phyloP scores from a whole-genome alignment of 208 protist species.

The Porcisia hertigi region DNA sequence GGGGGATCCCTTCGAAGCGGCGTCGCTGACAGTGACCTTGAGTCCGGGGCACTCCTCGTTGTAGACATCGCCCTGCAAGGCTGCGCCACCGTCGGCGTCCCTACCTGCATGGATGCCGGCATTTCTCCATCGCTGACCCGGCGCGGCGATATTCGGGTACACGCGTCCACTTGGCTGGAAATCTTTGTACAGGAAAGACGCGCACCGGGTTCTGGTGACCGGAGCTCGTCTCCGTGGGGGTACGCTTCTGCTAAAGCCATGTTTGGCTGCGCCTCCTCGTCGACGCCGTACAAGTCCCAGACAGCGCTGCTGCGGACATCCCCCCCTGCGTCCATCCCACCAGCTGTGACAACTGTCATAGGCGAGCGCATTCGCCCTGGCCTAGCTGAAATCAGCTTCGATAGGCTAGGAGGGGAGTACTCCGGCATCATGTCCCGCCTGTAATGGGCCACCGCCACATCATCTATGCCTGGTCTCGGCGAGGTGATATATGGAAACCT shows the following conservation, averaged over 20 bases:
- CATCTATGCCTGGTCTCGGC: background rate
- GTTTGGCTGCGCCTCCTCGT: background rate
- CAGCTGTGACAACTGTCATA: background rate
- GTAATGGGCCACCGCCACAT: background rate
- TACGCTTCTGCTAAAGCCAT: background rate
- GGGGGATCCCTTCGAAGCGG: background rate
- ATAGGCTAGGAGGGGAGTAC: background rate
- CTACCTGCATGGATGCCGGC: background rate
- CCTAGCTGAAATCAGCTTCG: background rate
- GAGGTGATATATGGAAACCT: background rate
- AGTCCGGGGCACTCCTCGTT: background rate
- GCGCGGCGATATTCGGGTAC: background rate
- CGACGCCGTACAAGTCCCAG: background rate
- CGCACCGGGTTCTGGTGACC: background rate
- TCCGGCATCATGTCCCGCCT: background rate
- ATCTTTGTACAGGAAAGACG: background rate
- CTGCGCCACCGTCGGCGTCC: background rate
- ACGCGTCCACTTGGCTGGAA: background rate
- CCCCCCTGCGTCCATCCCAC: background rate
- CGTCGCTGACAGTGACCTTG: background rate
- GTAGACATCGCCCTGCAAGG: background rate
- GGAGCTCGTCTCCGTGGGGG: background rate
- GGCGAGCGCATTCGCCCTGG: background rate
- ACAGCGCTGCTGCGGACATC: background rate
- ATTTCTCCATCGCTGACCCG: background rate